phyloP scores from a whole-genome alignment of 2,329 filamentous ascomycete genomes.

The Penicillium sp. region DNA sequence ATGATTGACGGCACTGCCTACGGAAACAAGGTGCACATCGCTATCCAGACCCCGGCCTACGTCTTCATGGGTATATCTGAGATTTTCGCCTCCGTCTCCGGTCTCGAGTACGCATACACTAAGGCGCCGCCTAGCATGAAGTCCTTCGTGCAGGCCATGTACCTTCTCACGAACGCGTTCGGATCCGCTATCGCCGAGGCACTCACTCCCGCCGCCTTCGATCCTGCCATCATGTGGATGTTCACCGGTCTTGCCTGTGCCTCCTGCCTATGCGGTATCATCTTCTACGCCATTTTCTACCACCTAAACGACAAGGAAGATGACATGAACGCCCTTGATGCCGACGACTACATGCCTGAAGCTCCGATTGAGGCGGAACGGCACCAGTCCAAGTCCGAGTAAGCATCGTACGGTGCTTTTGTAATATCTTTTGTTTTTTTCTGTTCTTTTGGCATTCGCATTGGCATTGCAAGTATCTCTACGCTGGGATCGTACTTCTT shows the following conservation, averaged over 20 bases:
- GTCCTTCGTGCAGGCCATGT: constrained; percentile 58
- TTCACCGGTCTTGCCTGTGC: constrained; percentile 57
- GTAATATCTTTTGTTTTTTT: not conserved
- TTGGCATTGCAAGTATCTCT: not conserved
- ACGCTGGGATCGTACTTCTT: constrained; percentile 1
- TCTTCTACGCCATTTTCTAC: constrained; percentile 55
- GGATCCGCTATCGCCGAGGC: constrained; percentile 60
- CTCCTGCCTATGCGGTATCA: constrained; percentile 48
- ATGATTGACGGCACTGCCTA: constrained; percentile 30
- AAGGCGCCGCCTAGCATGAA: constrained; percentile 70
- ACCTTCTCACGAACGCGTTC: constrained; percentile 58
- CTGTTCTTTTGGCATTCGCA: not conserved
- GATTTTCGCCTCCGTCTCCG: constrained; percentile 63
- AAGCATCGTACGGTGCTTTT: not conserved
- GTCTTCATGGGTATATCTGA: constrained; percentile 52
- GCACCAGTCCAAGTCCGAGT: constrained; percentile 11
- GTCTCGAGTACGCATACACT: constrained; percentile 70
- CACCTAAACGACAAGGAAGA: constrained; percentile 51
- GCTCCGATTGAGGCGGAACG: constrained; percentile 13
- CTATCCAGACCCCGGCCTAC: constrained; percentile 47
- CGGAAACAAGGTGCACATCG: constrained; percentile 46
- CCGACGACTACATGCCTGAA: constrained; percentile 29
- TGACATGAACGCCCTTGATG: constrained; percentile 51
- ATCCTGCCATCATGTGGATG: constrained; percentile 67
- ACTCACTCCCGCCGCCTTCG: constrained; percentile 58